These are phyloP conservation scores for Yamadazyma olivae DNA, from an alignment of 805 yeast species.

Conservation along the genomic window DNA sequence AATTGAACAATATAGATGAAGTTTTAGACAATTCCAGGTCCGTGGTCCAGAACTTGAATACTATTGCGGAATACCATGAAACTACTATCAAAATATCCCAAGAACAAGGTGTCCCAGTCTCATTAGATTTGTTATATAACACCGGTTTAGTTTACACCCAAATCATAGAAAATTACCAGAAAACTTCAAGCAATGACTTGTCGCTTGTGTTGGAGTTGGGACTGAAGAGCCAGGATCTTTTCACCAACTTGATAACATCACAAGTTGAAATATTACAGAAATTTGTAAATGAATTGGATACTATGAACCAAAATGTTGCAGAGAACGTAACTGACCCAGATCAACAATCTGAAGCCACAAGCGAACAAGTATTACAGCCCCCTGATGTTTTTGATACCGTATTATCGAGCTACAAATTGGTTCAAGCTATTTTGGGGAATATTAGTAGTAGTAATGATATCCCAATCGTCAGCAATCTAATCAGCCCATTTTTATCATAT, in stretches of 20 bases:
- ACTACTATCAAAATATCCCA: conserved; percentile 21
- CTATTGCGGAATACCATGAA: conserved; percentile 39
- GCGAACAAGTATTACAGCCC: conserved; percentile 29
- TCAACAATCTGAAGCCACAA: conserved; percentile 5
- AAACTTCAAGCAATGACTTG: neutral
- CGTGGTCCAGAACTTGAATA: conserved; percentile 36
- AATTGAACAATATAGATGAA: conserved; percentile 30
- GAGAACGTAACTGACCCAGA: neutral
- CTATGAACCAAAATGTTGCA: neutral
- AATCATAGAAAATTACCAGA: conserved; percentile 30
- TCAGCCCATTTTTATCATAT: conserved; percentile 18
- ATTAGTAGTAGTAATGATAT: conserved; percentile 11
- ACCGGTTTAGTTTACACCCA: conserved; percentile 47
- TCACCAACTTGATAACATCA: conserved; percentile 15
- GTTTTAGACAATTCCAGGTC: conserved; percentile 14
- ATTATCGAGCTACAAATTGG: conserved; percentile 23
- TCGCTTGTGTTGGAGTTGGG: neutral
- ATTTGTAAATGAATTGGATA: conserved; percentile 22
- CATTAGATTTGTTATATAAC: conserved; percentile 47
- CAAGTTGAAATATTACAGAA: conserved; percentile 26
- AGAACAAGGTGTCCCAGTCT: conserved; percentile 12
- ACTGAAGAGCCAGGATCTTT: conserved; percentile 3
- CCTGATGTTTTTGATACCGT: conserved; percentile 34
- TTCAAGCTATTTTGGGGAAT: conserved; percentile 30
- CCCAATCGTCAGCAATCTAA: conserved; percentile 8